Conservation (phyloP, 495 filamentous ascomycete species). For the Penicillium taxi region DNA sequence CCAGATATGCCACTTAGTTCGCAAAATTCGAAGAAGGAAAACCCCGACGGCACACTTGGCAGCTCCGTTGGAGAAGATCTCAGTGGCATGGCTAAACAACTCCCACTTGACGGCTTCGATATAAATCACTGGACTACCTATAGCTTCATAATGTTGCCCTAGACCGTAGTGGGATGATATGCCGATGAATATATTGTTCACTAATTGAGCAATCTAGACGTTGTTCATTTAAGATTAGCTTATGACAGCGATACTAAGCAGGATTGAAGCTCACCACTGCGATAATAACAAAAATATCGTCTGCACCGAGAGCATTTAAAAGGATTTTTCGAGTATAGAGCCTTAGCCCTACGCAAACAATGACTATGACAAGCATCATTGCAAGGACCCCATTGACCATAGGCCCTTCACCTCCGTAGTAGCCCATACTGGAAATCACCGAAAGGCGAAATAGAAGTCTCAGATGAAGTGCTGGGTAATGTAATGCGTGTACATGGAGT, state of each 20-base stretch:
- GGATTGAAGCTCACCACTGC: slow-evolving; percentile 12
- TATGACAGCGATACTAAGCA: neutral
- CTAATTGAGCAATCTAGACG: slow-evolving; percentile 13
- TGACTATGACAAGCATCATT: slow-evolving; percentile 14
- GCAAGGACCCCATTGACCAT: slow-evolving; percentile 24
- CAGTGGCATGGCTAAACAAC: slow-evolving; percentile 19
- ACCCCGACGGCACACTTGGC: slow-evolving; percentile 18
- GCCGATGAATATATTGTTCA: slow-evolving; percentile 19
- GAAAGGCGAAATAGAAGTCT: too few relatives aligned
- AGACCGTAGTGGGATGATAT: slow-evolving; percentile 16
- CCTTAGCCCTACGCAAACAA: slow-evolving; percentile 15
- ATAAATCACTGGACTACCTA: slow-evolving; percentile 15
- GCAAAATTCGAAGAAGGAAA: slow-evolving; percentile 23
- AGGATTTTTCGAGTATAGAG: slow-evolving; percentile 21
- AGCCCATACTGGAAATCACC: slow-evolving; percentile 11
- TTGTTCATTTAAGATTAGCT: slow-evolving; percentile 1
- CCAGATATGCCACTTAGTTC: slow-evolving; percentile 19
- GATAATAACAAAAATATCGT: slow-evolving; percentile 16
- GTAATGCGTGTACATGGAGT: too few relatives aligned
- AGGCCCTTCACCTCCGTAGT: slow-evolving; percentile 20
- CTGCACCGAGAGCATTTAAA: slow-evolving; percentile 17
- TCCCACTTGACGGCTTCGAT: slow-evolving; percentile 18
- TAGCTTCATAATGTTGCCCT: slow-evolving; percentile 11
- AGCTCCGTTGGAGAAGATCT: slow-evolving; percentile 20
- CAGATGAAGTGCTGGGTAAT: too few relatives aligned